Evolutionary conservation across 2,329 filamentous ascomycete genomes (phyloP).

Genomic region (Alternaria triticina): DNA sequence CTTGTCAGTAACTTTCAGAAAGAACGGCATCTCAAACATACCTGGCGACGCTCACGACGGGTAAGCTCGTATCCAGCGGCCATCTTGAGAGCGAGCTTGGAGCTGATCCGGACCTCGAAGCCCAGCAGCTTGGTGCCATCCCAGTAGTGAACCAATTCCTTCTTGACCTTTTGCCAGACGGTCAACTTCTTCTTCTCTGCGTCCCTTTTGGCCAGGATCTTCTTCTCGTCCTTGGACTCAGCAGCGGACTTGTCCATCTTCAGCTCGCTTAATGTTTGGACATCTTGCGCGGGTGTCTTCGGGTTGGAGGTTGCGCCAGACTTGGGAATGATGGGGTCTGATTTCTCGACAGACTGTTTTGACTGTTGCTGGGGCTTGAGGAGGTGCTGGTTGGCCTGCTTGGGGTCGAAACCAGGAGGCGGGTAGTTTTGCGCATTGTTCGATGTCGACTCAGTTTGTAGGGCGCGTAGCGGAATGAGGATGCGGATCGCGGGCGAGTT

Average conservation of each 20-base stretch:
- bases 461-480: conserved; percentile 59
- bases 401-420: conserved; percentile 89
- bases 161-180: conserved; percentile 90
- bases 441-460: conserved; percentile 64
- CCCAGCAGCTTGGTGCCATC: conserved; percentile 95
- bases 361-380: conserved; percentile 52
- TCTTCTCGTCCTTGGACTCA: conserved; percentile 60
- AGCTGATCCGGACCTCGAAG: conserved; percentile 92
- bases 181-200: conserved; percentile 82
- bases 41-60: conserved; percentile 87
- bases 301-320: conserved; percentile 52
- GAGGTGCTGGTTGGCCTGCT: conserved; percentile 85
- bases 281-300: conserved; percentile 57
- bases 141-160: conserved; percentile 94
- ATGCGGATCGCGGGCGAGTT: conserved; percentile 64
- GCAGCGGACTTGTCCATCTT: conserved; percentile 64
- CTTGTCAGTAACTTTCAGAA: conserved; percentile 14
- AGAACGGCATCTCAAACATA: conserved; percentile 28
- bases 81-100: conserved; percentile 92
- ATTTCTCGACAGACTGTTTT: conserved; percentile 29
- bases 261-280: conserved; percentile 65
- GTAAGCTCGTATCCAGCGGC: conserved; percentile 96
- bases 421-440: conserved; percentile 64
- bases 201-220: conserved; percentile 66
- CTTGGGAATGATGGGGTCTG: conserved; percentile 44